Evolutionary conservation across 2,329 filamentous ascomycete species (phyloP).

Genomic region (Lasiodiplodia gonubiensis): DNA sequence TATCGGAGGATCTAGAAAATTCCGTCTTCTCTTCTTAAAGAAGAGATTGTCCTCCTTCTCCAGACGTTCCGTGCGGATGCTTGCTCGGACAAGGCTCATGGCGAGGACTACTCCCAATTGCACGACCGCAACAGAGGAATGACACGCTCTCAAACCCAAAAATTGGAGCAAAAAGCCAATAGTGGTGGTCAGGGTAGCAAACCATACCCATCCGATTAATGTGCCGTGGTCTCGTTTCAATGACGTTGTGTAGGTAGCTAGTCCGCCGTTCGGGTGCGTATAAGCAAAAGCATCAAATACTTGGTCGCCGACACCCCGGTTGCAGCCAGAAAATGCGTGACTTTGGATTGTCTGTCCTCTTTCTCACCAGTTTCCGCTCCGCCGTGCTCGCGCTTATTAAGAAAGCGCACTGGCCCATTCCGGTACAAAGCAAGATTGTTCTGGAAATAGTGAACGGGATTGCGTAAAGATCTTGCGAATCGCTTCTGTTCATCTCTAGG

Average conservation of each 20-base stretch:
- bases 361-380: conserved; percentile 31
- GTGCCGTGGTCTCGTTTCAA: too few species aligned
- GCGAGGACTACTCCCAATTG: too few species aligned
- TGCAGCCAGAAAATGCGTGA: conserved; percentile 46
- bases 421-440: conserved; percentile 42
- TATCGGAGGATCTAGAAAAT: too few species aligned
- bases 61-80: too few species aligned
- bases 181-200: conserved; percentile 36
- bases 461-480: conserved; percentile 29
- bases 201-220: not conserved
- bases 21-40: too few species aligned
- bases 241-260: conserved; percentile 14
- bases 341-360: too few species aligned
- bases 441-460: conserved; percentile 45
- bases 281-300: conserved; percentile 43
- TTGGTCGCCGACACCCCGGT: conserved; percentile 47
- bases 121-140: conserved; percentile 46
- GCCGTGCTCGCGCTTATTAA: conserved; percentile 41
- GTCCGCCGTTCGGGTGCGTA: not conserved
- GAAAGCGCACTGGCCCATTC: conserved; percentile 39
- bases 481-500: not conserved
- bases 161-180: conserved; percentile 48
- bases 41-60: too few species aligned
- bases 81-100: too few species aligned
- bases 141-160: conserved; percentile 46